phyloP scores from a whole-genome alignment of 768 basidiomycete genomes.

The Lactifluus pinguis region DNA sequence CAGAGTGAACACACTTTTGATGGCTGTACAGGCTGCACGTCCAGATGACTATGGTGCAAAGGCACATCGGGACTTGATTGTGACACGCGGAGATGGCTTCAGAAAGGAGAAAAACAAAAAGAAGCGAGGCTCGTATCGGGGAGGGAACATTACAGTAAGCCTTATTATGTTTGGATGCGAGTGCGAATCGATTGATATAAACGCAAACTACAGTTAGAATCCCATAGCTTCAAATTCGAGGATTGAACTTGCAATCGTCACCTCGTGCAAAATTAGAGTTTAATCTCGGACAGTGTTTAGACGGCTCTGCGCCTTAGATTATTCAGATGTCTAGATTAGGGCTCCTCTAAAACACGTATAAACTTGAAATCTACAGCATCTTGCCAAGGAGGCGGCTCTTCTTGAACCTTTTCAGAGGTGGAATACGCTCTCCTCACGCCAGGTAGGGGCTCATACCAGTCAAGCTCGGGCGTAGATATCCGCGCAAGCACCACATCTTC shows the following conservation, averaged over 20 bases:
- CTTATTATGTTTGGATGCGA: neutral
- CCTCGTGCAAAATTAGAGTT: neutral
- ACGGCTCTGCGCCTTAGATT: neutral
- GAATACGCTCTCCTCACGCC: slow-evolving; percentile 2
- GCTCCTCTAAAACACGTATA: slow-evolving; percentile 18
- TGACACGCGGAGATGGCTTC: slow-evolving; percentile 91
- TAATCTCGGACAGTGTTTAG: neutral
- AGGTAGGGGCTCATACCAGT: slow-evolving; percentile 10
- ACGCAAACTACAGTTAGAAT: slow-evolving; percentile 46
- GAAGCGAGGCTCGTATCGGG: slow-evolving; percentile 89
- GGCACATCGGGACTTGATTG: slow-evolving; percentile 81
- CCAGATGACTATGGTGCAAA: slow-evolving; percentile 79
- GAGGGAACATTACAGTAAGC: slow-evolving; percentile 86
- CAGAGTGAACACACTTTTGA: slow-evolving; percentile 1
- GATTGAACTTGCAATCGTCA: slow-evolving; percentile 25
- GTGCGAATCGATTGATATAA: neutral
- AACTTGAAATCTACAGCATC: slow-evolving; percentile 13
- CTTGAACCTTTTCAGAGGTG: neutral
- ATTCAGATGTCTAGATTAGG: slow-evolving; percentile 6
- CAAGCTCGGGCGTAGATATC: slow-evolving; percentile 7
- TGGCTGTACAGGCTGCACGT: slow-evolving; percentile 43
- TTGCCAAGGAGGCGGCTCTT: neutral
- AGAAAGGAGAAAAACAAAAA: slow-evolving; percentile 99
- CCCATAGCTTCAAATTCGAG: slow-evolving; percentile 82
- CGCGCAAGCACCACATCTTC: slow-evolving; percentile 14